Conservation (phyloP, 495 filamentous ascomycete genomes). For the Penicillium crystallinum region DNA sequence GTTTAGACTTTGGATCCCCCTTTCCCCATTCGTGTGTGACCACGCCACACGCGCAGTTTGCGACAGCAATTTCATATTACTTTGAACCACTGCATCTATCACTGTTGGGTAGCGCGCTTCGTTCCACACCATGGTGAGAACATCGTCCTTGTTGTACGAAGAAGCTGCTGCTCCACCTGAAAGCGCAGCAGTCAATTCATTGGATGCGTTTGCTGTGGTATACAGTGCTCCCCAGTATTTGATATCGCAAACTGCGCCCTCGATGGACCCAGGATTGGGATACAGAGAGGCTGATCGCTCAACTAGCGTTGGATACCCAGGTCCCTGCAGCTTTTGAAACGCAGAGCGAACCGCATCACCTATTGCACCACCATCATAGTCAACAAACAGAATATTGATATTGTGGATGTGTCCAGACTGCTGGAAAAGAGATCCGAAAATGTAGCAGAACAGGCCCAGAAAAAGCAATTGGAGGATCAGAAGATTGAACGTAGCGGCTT, state of each 20-base stretch:
- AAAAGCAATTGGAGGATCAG: slow-evolving; percentile 34
- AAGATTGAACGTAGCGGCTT: slow-evolving; percentile 15
- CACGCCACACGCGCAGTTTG: slow-evolving; percentile 34
- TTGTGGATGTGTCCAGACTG: slow-evolving; percentile 34
- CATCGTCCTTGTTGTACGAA: slow-evolving; percentile 34
- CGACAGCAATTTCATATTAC: slow-evolving; percentile 26
- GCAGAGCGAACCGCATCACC: slow-evolving; percentile 37
- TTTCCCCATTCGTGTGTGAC: slow-evolving; percentile 24
- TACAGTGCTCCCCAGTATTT: slow-evolving; percentile 47
- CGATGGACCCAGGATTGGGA: slow-evolving; percentile 18
- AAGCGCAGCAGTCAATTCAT: slow-evolving; percentile 31
- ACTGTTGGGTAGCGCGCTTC: slow-evolving; percentile 44
- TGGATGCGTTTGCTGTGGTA: slow-evolving; percentile 31
- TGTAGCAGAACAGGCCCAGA: slow-evolving; percentile 40
- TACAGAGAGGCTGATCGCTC: slow-evolving; percentile 26
- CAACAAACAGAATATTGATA: slow-evolving; percentile 43
- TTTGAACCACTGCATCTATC: slow-evolving; percentile 30
- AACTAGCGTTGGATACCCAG: slow-evolving; percentile 36
- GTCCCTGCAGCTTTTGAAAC: slow-evolving; percentile 33
- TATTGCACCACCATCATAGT: slow-evolving; percentile 47
- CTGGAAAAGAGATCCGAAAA: slow-evolving; percentile 44
- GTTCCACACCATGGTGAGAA: slow-evolving; percentile 47
- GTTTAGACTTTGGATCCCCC: slow-evolving; percentile 22
- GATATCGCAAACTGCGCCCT: slow-evolving; percentile 36
- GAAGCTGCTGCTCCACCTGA: slow-evolving; percentile 23